phyloP scores from a whole-genome alignment of 768 basidiomycete species.

The Leccinum variicolor region DNA sequence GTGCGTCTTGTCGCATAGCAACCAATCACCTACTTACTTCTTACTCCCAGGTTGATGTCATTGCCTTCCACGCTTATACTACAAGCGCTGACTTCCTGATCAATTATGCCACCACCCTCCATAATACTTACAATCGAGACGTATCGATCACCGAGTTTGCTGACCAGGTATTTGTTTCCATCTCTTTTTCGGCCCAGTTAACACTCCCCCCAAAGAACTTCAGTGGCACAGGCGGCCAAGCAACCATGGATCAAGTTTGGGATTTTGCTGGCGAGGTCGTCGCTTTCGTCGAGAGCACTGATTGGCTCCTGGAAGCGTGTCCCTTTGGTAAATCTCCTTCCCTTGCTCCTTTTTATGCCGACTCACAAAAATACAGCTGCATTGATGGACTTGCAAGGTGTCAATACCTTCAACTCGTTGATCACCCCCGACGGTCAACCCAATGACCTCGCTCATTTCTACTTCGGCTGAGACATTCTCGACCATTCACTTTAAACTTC shows the following conservation, averaged over 20 bases:
- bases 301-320: slow-evolving; percentile 37
- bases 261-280: slow-evolving; percentile 43
- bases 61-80: slow-evolving; percentile 73
- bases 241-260: slow-evolving; percentile 35
- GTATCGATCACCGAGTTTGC: slow-evolving; percentile 72
- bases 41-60: slow-evolving; percentile 44
- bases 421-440: slow-evolving; percentile 42
- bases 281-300: slow-evolving; percentile 41
- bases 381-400: slow-evolving; percentile 49
- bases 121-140: slow-evolving; percentile 38
- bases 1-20: slow-evolving; percentile 37
- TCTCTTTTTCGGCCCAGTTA: background rate
- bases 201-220: slow-evolving; percentile 48
- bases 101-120: slow-evolving; percentile 44
- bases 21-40: background rate
- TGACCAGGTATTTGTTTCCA: slow-evolving; percentile 46
- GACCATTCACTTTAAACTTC: background rate
- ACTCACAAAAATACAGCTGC: slow-evolving; percentile 38
- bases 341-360: background rate
- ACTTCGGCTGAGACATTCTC: slow-evolving; percentile 33
- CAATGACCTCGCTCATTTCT: slow-evolving; percentile 48
- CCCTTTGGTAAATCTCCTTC: slow-evolving; percentile 55
- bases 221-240: slow-evolving; percentile 36
- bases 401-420: slow-evolving; percentile 52
- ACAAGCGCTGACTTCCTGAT: slow-evolving; percentile 45